Evolutionary conservation across 768 basidiomycete species (phyloP), one percentile per base, ranked within the genome.

Genomic region (Royoungia palumana): DNA sequence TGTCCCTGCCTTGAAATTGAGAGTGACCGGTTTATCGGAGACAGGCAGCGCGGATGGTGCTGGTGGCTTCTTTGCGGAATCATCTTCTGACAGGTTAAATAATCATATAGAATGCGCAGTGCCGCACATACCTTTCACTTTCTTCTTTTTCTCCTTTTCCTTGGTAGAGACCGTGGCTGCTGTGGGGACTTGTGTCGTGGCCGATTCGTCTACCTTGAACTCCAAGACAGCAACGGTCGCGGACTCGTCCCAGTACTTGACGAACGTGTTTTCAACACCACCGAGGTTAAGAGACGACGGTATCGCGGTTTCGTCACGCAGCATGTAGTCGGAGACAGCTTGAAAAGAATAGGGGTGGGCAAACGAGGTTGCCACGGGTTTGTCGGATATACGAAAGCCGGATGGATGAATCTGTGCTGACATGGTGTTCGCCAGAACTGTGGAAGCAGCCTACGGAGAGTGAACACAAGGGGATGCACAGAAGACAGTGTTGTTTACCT

Each of bases 361-460:
- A 66, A 96, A 97, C 13, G 94, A 95, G 8, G 87, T 85, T 10
- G 94, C 94, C 11, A 94, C 88, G 1, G 93, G 88, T 25, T 83
- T 79, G 61, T 90, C 86, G 4, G 89, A 89, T 40, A 98, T 95
- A 8, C 90, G 79, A 70, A 97, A 97, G 6, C 95, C 95, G n/a
- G 83, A 81, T 0, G 95, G 94, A 65, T 96, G 92, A 12, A 89
- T 73, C 53, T 85, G 79, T 3, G 90, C 78, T 35, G 89, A 91
- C 83, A 96, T 89, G 7, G 83, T 87, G n/a, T 85, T 82, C 5
- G 83, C 89, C 12, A 98, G 75, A 9, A 94, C 83, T 0, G 81
- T 73, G 5, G 89, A 79, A 2, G 95, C 93, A 17, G 89, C 85
- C 91, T 97, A 34, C 34, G 25, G 44, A 47, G 22, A 8, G 44